These are phyloP conservation scores for Talinum fruticosum DNA, from an alignment of 148 eudicot genomes.

Conservation along the genomic window DNA sequence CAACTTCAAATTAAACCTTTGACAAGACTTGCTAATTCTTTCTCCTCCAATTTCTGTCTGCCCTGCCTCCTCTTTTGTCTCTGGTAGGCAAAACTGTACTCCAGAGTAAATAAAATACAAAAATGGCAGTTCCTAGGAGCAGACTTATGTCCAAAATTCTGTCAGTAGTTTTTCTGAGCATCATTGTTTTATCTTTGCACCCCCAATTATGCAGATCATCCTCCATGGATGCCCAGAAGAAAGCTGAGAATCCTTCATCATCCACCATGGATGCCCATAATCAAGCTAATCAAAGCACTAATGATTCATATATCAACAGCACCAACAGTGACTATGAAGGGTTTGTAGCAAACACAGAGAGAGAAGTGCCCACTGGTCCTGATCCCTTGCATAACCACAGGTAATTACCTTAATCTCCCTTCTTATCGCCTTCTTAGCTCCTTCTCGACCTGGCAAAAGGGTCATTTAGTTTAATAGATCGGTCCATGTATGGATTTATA, in stretches of 20 bases:
- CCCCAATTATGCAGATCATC: slow-evolving; percentile 17
- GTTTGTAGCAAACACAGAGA: slow-evolving; percentile 32
- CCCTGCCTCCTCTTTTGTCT: background rate
- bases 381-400: slow-evolving; percentile 54
- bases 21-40: background rate
- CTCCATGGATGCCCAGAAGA: background rate
- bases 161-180: slow-evolving; percentile 21
- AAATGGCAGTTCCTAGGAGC: slow-evolving; percentile 8
- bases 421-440: background rate
- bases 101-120: background rate
- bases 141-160: slow-evolving; percentile 8
- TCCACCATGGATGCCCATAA: no score
- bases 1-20: background rate
- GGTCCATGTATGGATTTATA: no score
- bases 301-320: background rate
- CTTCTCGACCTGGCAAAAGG: background rate
- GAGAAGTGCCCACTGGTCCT: slow-evolving; percentile 52
- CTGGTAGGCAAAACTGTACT: background rate
- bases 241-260: no score
- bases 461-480: background rate
- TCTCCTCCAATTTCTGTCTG: background rate
- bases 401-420: slow-evolving; percentile 16
- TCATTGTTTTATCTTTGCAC: slow-evolving; percentile 24
- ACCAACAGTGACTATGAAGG: slow-evolving; percentile 29
- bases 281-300: background rate